Evolutionary conservation across 2,329 filamentous ascomycete species (phyloP).

Genomic region (Cyphellophora europaea): DNA sequence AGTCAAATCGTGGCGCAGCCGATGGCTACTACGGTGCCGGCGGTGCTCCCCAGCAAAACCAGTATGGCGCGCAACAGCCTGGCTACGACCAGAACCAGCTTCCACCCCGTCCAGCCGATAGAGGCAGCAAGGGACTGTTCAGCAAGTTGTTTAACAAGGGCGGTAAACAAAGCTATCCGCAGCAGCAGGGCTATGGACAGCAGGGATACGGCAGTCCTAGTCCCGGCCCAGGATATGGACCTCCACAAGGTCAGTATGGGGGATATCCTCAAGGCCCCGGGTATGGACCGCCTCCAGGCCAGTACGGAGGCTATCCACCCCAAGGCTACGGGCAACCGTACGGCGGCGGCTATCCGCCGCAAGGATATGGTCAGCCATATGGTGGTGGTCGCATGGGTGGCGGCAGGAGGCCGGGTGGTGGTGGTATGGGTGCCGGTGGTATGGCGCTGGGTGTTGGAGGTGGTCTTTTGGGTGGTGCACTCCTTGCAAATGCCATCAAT

Average conservation of each 20-base stretch:
- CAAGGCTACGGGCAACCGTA: not conserved
- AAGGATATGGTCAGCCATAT: conserved; percentile 7
- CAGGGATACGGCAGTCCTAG: conserved; percentile 10
- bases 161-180: conserved; percentile 7
- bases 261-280: conserved; percentile 26
- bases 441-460: conserved; percentile 71
- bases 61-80: not conserved
- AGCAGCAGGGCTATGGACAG: conserved; percentile 23
- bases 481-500: conserved; percentile 60
- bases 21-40: conserved; percentile 37
- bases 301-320: conserved; percentile 5
- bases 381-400: conserved; percentile 21
- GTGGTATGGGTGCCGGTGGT: conserved; percentile 62
- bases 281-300: conserved; percentile 25
- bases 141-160: conserved; percentile 44
- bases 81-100: conserved; percentile 1
- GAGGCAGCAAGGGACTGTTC: conserved; percentile 31
- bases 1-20: conserved; percentile 37
- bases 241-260: conserved; percentile 21
- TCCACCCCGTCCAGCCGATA: not conserved
- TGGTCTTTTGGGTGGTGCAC: conserved; percentile 66
- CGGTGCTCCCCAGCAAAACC: conserved; percentile 1
- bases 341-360: conserved; percentile 13
- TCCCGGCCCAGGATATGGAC: conserved; percentile 3
- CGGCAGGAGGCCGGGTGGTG: conserved; percentile 23